phyloP scores from a whole-genome alignment of 805 yeast genomes.

The Lipomyces mesembrius region DNA sequence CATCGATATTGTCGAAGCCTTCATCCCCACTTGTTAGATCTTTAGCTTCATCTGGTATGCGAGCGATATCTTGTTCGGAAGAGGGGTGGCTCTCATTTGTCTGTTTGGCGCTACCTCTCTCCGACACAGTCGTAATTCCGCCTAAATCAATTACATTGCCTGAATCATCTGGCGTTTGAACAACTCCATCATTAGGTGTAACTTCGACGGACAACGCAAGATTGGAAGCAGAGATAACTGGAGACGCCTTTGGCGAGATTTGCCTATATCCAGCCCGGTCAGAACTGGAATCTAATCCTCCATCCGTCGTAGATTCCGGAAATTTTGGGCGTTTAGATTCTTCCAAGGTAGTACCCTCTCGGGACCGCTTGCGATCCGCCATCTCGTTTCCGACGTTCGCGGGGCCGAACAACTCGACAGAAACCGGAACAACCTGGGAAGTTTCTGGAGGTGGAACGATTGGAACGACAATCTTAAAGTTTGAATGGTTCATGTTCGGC shows the following conservation, averaged over 20 bases:
- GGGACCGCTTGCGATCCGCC: constrained; percentile 7
- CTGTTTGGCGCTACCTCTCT: neutral
- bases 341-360: neutral
- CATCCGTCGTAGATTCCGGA: constrained; percentile 9
- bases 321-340: constrained; percentile 15
- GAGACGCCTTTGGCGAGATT: neutral
- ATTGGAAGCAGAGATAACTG: neutral
- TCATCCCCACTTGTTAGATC: constrained; percentile 11
- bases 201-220: neutral
- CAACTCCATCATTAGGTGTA: neutral
- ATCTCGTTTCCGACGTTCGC: neutral
- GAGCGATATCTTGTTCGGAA: neutral
- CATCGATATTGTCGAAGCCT: constrained; percentile 27
- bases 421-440: neutral
- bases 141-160: neutral
- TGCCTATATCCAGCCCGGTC: neutral
- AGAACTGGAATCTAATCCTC: neutral
- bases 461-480: neutral
- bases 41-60: neutral
- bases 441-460: neutral
- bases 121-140: neutral
- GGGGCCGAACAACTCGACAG: neutral
- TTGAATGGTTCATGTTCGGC: neutral
- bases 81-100: neutral
- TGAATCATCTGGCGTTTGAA: neutral